phyloP scores from a whole-genome alignment of 2,329 filamentous ascomycete species.

The Arthroderma sp. region DNA sequence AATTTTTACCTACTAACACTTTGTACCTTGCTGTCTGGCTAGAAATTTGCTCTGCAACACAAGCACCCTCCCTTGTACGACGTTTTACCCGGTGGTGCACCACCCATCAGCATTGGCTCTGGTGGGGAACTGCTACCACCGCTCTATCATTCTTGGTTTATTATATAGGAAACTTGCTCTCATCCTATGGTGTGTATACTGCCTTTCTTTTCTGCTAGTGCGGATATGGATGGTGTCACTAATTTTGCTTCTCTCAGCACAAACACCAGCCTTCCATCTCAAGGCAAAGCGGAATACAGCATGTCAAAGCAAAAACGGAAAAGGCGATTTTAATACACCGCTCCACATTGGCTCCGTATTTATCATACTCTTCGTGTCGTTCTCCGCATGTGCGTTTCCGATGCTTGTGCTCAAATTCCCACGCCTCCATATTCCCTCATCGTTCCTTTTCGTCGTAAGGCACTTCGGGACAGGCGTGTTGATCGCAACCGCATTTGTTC shows the following conservation, averaged over 20 bases:
- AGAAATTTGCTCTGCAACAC: slow-evolving; percentile 10
- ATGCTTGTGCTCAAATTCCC: slow-evolving; percentile 48
- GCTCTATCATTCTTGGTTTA: slow-evolving; percentile 4
- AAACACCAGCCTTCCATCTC: background rate
- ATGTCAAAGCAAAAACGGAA: slow-evolving; percentile 17
- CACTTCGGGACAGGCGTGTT: slow-evolving; percentile 74
- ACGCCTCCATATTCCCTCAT: slow-evolving; percentile 44
- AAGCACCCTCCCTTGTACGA: background rate
- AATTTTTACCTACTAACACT: background rate
- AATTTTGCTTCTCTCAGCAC: background rate
- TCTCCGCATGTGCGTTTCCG: slow-evolving; percentile 52
- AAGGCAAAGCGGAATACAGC: slow-evolving; percentile 6
- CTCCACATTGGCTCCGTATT: slow-evolving; percentile 53
- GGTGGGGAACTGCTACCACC: slow-evolving; percentile 4
- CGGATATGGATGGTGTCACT: too few relatives aligned
- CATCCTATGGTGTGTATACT: slow-evolving; percentile 3
- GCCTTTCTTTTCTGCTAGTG: background rate
- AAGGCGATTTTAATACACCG: slow-evolving; percentile 44
- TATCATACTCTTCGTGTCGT: slow-evolving; percentile 43
- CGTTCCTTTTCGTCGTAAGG: slow-evolving; percentile 52
- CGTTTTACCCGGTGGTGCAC: slow-evolving; percentile 1
- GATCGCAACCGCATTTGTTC: slow-evolving; percentile 76
- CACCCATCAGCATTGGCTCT: slow-evolving; percentile 1
- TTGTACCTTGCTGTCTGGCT: background rate
- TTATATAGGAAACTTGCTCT: slow-evolving; percentile 3